These are phyloP conservation scores for Lichenothelia convexa DNA, from an alignment of 495 filamentous ascomycete genomes.

Conservation along the genomic window DNA sequence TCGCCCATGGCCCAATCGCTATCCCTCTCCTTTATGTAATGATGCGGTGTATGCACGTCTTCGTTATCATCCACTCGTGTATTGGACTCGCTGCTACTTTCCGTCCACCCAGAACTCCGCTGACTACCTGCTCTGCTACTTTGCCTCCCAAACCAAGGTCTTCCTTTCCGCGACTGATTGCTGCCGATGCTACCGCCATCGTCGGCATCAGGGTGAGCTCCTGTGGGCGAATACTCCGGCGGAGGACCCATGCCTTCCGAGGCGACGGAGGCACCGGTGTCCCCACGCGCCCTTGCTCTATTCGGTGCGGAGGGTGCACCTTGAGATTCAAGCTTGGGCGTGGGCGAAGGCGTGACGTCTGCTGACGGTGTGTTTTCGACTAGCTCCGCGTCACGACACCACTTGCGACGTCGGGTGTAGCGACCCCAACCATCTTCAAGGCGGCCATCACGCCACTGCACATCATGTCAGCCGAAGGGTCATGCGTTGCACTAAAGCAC, in stretches of 20 bases:
- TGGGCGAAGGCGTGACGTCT: constrained; percentile 24
- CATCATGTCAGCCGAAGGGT: constrained; percentile 4
- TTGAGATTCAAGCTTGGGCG: constrained; percentile 8
- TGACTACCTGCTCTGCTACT: constrained; percentile 10
- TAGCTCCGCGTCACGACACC: constrained; percentile 90
- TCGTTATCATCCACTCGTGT: constrained; percentile 29
- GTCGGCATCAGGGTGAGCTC: constrained; percentile 12
- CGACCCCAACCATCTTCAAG: constrained; percentile 86
- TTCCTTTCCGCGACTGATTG: constrained; percentile 16
- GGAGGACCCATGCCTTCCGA: not conserved
- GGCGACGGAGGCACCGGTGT: not conserved
- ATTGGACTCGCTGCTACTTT: constrained; percentile 25
- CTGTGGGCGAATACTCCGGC: constrained; percentile 1
- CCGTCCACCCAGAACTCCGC: constrained; percentile 19
- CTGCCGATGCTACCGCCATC: constrained; percentile 16
- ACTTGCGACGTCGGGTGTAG: constrained; percentile 86
- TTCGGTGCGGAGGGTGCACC: not conserved
- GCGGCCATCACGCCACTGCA: constrained; percentile 78
- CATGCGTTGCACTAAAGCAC: not conserved
- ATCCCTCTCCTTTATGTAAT: constrained; percentile 23
- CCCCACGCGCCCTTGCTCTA: not conserved
- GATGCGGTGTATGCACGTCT: constrained; percentile 25
- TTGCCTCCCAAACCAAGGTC: constrained; percentile 6
- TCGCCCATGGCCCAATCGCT: constrained; percentile 40
- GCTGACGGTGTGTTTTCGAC: constrained; percentile 44